Conservation (phyloP, 1,139 yeast genomes). For the Taiozyma sp. region DNA sequence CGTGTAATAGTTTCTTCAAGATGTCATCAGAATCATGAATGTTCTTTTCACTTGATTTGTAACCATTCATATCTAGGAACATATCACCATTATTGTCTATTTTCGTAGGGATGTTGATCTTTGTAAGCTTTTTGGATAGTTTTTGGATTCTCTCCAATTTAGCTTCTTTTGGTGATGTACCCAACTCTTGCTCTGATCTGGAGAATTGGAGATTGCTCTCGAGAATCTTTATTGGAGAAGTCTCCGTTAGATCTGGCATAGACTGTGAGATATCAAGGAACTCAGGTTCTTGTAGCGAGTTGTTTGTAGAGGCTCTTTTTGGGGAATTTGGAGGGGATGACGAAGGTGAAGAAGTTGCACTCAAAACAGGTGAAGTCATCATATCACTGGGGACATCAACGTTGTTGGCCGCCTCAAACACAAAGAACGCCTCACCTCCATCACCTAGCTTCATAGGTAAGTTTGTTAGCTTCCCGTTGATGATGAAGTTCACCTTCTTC, state of each 20-base stretch:
- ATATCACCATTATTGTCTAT: conserved; percentile 89
- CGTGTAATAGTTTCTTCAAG: conserved; percentile 64
- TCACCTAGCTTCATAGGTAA: conserved; percentile 96
- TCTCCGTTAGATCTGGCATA: conserved; percentile 11
- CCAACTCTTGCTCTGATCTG: conserved; percentile 4
- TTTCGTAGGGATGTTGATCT: conserved; percentile 80
- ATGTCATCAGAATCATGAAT: conserved; percentile 64
- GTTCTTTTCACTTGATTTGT: conserved; percentile 79
- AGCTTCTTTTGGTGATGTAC: conserved; percentile 28
- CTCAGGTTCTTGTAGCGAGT: conserved; percentile 47
- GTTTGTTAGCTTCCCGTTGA: conserved; percentile 76
- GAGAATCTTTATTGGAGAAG: background rate
- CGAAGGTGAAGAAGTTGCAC: conserved; percentile 70
- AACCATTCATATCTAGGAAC: conserved; percentile 92
- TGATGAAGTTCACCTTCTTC: conserved; percentile 83
- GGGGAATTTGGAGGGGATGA: conserved; percentile 39
- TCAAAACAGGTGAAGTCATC: conserved; percentile 87
- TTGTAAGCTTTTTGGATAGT: conserved; percentile 59
- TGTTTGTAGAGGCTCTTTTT: conserved; percentile 5
- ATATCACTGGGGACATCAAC: conserved; percentile 66
- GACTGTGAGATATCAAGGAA: conserved; percentile 37
- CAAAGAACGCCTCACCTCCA: conserved; percentile 97
- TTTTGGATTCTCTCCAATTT: conserved; percentile 63
- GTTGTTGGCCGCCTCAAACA: conserved; percentile 70
- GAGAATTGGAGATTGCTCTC: background rate